Evolutionary conservation across 306 rosid genomes (phyloP).

Genomic region (Vachellia pachyceras): DNA sequence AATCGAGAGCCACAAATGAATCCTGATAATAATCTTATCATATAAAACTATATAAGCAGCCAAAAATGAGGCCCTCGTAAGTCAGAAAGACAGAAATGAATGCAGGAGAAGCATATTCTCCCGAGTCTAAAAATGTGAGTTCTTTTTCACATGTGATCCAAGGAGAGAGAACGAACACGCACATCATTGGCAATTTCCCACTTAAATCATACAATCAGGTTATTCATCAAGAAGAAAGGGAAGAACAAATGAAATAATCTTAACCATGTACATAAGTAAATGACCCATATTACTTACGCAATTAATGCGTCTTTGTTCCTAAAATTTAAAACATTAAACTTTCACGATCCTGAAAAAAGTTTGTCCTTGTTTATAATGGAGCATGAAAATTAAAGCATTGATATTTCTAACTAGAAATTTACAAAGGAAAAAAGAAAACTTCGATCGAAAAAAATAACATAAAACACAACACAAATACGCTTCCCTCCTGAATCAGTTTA

Average conservation of each 20-base stretch:
- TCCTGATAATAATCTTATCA: background rate
- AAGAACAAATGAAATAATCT: slow-evolving; percentile 8
- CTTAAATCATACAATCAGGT: background rate
- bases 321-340: slow-evolving; percentile 18
- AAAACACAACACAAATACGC: background rate
- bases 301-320: slow-evolving; percentile 17
- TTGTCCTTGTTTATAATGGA: background rate
- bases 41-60: background rate
- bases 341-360: background rate
- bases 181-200: background rate
- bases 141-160: slow-evolving; percentile 21
- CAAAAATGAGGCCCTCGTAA: background rate
- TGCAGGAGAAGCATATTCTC: background rate
- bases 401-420: background rate
- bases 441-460: too few relatives aligned
- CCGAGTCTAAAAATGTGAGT: background rate
- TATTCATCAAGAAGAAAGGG: slow-evolving; percentile 29
- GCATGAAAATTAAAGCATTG: slow-evolving; percentile 27
- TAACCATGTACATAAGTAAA: background rate
- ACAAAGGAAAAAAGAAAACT: background rate
- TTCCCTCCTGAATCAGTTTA: background rate
- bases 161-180: background rate
- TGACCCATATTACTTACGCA: background rate
- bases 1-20: background rate
- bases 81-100: background rate